These are phyloP conservation scores for Botrytis sinoallii DNA, from an alignment of 2,329 filamentous ascomycete genomes.

Conservation along the genomic window DNA sequence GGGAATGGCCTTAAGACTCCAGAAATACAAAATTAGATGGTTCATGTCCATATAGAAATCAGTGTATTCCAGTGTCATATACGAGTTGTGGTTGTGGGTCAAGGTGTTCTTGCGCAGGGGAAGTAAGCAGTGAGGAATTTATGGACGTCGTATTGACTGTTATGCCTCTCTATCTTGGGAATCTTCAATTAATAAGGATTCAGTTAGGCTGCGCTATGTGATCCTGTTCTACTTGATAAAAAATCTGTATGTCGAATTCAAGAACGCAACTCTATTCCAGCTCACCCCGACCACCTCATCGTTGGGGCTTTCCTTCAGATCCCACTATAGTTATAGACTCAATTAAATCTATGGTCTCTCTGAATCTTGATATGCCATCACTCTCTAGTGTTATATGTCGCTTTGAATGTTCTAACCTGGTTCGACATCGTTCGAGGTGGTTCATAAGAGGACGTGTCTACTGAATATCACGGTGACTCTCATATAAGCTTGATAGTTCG, in stretches of 20 bases:
- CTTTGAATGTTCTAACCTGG: not conserved
- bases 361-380: rapidly evolving
- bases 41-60: not conserved
- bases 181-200: rapidly evolving
- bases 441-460: not conserved
- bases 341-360: rapidly evolving
- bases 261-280: not conserved
- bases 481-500: not conserved
- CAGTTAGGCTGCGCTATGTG: not conserved
- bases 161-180: not conserved
- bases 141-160: too few relatives aligned
- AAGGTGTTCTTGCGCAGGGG: too few relatives aligned
- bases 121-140: too few relatives aligned
- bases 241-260: rapidly evolving
- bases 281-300: rapidly evolving
- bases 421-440: not conserved
- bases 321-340: rapidly evolving
- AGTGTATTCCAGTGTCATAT: rapidly evolving
- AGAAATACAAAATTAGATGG: not conserved
- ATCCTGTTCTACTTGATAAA: too few relatives aligned
- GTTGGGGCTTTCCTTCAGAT: too few relatives aligned
- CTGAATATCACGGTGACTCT: not conserved
- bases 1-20: not conserved
- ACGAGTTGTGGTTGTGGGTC: not conserved
- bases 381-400: rapidly evolving